These are phyloP conservation scores for Cladosporium phlei DNA, from an alignment of 2,329 filamentous ascomycete species.

Conservation along the genomic window DNA sequence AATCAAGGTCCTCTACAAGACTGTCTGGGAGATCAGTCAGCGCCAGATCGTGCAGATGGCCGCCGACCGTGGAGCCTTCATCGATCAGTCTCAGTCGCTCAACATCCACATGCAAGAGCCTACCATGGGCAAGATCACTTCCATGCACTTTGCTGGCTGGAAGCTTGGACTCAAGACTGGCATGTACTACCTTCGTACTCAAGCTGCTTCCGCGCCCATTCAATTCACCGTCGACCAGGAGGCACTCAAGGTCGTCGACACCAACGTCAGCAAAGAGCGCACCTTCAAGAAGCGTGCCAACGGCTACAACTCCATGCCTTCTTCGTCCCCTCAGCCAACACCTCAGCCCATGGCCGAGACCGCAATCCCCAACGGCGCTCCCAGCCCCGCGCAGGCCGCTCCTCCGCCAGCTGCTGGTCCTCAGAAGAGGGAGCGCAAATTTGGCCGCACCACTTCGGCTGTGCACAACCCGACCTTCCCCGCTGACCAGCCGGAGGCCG, in stretches of 20 bases:
- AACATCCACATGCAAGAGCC: constrained; percentile 99
- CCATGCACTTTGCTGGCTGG: constrained; percentile 99
- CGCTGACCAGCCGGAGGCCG: constrained; percentile 70
- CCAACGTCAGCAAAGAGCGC: constrained; percentile 60
- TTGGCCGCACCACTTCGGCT: constrained; percentile 37
- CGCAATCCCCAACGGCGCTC: constrained; percentile 38
- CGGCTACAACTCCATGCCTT: constrained; percentile 34
- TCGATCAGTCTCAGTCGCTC: constrained; percentile 97
- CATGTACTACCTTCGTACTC: constrained; percentile 99
- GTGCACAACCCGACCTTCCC: constrained; percentile 65
- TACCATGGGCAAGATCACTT: constrained; percentile 99
- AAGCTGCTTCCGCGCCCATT: constrained; percentile 92
- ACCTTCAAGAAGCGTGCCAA: constrained; percentile 63
- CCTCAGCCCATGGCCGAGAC: constrained; percentile 64
- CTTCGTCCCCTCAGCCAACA: constrained; percentile 39
- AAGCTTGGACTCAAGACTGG: constrained; percentile 98
- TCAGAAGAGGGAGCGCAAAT: constrained; percentile 41
- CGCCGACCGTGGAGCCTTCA: constrained; percentile 95
- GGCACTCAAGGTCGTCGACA: constrained; percentile 81
- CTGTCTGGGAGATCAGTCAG: constrained; percentile 98
- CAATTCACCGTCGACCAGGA: constrained; percentile 99
- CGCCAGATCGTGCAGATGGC: constrained; percentile 95
- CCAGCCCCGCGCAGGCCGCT: constrained; percentile 53
- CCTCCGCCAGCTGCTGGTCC: constrained; percentile 54
- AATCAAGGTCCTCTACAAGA: constrained; percentile 97